Percentiles rank a stretch among this genome's conserved stretches.
Conservation (phyloP, 2,329 filamentous ascomycete genomes). For the Ceratocystis lukuohia region DNA sequence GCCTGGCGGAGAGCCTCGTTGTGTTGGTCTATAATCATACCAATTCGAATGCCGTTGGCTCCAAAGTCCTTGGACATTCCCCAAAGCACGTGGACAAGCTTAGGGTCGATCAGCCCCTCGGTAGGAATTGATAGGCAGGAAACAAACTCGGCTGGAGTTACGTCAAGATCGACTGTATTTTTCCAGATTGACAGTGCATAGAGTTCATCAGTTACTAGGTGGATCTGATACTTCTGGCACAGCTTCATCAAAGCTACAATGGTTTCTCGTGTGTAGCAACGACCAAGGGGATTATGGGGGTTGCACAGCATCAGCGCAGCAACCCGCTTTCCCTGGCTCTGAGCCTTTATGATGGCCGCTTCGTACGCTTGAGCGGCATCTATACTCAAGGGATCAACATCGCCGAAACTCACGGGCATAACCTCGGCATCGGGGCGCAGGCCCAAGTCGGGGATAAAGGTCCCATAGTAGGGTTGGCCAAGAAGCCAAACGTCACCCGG, state of each 20-base stretch:
- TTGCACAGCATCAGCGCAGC: constrained; percentile 38
- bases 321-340: constrained; percentile 30
- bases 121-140: constrained; percentile 35
- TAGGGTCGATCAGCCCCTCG: constrained; percentile 33
- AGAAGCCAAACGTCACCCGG: constrained; percentile 31
- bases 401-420: constrained; percentile 32
- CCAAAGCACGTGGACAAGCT: constrained; percentile 39
- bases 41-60: constrained; percentile 41
- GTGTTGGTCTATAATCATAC: constrained; percentile 36
- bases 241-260: constrained; percentile 33
- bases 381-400: constrained; percentile 31
- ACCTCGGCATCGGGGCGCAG: constrained; percentile 32
- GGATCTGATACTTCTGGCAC: constrained; percentile 35
- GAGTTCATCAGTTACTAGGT: constrained; percentile 39
- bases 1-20: constrained; percentile 31
- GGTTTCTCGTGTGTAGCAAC: constrained; percentile 32
- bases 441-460: constrained; percentile 34
- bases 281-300: constrained; percentile 39
- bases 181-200: constrained; percentile 40
- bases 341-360: constrained; percentile 29
- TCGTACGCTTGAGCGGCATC: constrained; percentile 35
- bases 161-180: constrained; percentile 26
- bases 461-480: constrained; percentile 35
- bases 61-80: constrained; percentile 41
- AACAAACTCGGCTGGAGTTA: constrained; percentile 29